Conservation (phyloP, 495 filamentous ascomycete species). For the Hyphodiscus hymeniophilus region DNA sequence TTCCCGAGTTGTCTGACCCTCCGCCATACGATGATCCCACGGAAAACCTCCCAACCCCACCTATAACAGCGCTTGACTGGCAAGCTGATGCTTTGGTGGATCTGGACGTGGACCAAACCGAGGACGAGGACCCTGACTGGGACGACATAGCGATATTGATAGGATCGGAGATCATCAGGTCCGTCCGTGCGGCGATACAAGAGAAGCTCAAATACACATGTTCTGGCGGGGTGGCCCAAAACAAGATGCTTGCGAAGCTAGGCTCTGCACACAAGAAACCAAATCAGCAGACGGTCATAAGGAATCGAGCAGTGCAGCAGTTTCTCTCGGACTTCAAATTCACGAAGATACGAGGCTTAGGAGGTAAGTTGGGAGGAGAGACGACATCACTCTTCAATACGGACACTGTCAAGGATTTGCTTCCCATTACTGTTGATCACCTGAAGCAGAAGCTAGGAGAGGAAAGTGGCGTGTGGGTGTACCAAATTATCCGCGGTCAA, state of each 20-base stretch:
- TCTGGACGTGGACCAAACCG: conserved; percentile 59
- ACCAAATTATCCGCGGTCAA: conserved; percentile 75
- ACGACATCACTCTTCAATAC: conserved; percentile 70
- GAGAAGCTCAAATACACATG: conserved; percentile 76
- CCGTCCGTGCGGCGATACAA: conserved; percentile 58
- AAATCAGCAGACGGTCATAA: conserved; percentile 83
- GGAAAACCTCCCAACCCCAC: conserved; percentile 63
- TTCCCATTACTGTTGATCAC: conserved; percentile 65
- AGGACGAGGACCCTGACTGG: conserved; percentile 86
- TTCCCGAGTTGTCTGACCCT: conserved; percentile 59
- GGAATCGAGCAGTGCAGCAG: conserved; percentile 69
- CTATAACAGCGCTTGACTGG: conserved; percentile 74
- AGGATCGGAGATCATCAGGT: conserved; percentile 80
- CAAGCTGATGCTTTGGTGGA: conserved; percentile 70
- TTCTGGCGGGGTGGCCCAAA: conserved; percentile 77
- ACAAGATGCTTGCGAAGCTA: conserved; percentile 94
- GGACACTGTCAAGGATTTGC: conserved; percentile 68
- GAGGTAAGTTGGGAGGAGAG: conserved; percentile 91
- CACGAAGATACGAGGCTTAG: conserved; percentile 91
- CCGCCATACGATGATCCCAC: conserved; percentile 63
- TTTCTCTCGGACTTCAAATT: conserved; percentile 87
- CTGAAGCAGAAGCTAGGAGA: conserved; percentile 73
- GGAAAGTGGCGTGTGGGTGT: conserved; percentile 82
- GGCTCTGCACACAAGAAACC: conserved; percentile 89
- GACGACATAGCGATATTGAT: conserved; percentile 85